Conservation (phyloP, 306 rosid species). For the Neltuma alba region DNA sequence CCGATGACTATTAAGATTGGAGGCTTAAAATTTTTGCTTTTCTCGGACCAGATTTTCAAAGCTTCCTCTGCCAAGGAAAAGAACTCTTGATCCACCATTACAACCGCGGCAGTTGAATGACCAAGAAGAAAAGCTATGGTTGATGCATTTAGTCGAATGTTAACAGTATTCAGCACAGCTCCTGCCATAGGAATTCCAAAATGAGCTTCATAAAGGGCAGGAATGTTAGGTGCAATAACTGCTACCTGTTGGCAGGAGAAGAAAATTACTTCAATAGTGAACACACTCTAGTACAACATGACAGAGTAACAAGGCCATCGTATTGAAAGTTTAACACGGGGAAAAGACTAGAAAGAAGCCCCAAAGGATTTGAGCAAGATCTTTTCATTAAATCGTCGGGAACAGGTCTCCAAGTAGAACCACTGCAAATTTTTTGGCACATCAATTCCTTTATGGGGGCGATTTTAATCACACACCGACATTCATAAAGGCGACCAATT, state of each 20-base stretch:
- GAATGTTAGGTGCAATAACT: constrained; percentile 85
- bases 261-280: constrained; percentile 9
- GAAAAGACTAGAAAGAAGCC: background rate
- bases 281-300: constrained; percentile 20
- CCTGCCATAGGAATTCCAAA: constrained; percentile 80
- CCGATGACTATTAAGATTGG: constrained; percentile 78
- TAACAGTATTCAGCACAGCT: constrained; percentile 69
- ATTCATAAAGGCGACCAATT: background rate
- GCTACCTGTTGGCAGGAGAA: constrained; percentile 65
- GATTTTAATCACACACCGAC: background rate
- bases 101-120: constrained; percentile 57
- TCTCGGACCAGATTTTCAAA: constrained; percentile 68
- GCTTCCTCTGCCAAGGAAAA: constrained; percentile 71
- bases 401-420: constrained; percentile 1
- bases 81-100: constrained; percentile 74
- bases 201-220: constrained; percentile 93
- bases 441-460: background rate
- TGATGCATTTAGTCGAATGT: constrained; percentile 63
- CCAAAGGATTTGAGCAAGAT: background rate
- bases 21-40: constrained; percentile 54
- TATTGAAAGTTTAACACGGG: background rate
- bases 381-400: background rate
- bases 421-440: background rate
- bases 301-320: background rate
- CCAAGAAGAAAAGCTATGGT: constrained; percentile 68